A percentile compares a stretch with the other conserved stretches of the same genome.
These are phyloP conservation scores for Suhomyces anneliseae DNA, from an alignment of 1,139 yeast genomes.

Conservation along the genomic window DNA sequence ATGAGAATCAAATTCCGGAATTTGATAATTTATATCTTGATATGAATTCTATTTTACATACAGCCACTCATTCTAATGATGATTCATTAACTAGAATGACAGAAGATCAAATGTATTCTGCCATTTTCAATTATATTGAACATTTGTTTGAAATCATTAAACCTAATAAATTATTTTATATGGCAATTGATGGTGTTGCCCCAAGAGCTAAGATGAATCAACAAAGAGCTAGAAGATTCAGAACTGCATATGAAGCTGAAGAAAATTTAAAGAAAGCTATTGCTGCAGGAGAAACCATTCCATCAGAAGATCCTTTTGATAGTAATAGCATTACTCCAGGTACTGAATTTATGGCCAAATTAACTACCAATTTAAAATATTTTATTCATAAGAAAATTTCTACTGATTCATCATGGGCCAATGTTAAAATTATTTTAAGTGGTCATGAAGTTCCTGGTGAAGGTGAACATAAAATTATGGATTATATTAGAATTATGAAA, in stretches of 20 bases:
- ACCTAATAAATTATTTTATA: slow-evolving; percentile 84
- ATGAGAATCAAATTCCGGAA: slow-evolving; percentile 84
- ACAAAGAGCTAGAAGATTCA: slow-evolving; percentile 94
- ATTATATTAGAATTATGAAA: slow-evolving; percentile 81
- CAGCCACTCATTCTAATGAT: slow-evolving; percentile 80
- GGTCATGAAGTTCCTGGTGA: slow-evolving; percentile 99
- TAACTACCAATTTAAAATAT: slow-evolving; percentile 81
- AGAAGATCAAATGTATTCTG: slow-evolving; percentile 89
- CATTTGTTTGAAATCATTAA: slow-evolving; percentile 85
- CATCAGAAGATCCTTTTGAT: slow-evolving; percentile 81
- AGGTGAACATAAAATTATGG: slow-evolving; percentile 99
- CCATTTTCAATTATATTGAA: slow-evolving; percentile 93
- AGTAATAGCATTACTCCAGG: slow-evolving; percentile 97
- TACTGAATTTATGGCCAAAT: slow-evolving; percentile 93
- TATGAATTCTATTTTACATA: slow-evolving; percentile 96
- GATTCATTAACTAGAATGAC: slow-evolving; percentile 62
- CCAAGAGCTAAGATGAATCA: slow-evolving; percentile 99
- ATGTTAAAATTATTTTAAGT: slow-evolving; percentile 76
- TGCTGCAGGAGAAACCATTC: slow-evolving; percentile 59
- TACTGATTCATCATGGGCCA: slow-evolving; percentile 89
- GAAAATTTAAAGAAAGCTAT: slow-evolving; percentile 66
- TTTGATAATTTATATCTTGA: slow-evolving; percentile 93
- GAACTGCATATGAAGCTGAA: slow-evolving; percentile 94
- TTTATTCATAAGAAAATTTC: slow-evolving; percentile 90
- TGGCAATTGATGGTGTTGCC: slow-evolving; percentile 99